Percentiles rank a stretch among this genome's conserved stretches.
Conservation (phyloP, 805 yeast genomes). For the Cyberlindnera suaveolens region DNA sequence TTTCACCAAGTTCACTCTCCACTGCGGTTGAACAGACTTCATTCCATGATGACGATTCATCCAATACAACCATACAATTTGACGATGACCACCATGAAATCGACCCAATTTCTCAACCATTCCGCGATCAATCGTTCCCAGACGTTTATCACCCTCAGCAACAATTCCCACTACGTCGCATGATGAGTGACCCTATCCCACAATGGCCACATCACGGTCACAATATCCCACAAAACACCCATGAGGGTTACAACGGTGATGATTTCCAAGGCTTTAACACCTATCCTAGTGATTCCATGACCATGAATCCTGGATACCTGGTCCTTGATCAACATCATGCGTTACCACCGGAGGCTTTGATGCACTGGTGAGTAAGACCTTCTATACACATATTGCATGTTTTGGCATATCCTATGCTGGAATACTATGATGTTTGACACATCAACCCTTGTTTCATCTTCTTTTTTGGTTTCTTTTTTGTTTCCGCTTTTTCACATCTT, state of each 20-base stretch:
- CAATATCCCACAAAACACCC: neutral
- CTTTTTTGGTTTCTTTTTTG: neutral
- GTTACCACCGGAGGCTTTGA: slow-evolving; percentile 11
- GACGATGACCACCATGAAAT: slow-evolving; percentile 12
- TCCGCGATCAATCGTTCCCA: neutral
- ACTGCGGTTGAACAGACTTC: too few species aligned
- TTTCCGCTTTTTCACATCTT: neutral
- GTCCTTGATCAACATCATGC: slow-evolving; percentile 13
- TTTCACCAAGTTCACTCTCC: too few species aligned
- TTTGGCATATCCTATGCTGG: neutral
- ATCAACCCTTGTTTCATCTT: neutral
- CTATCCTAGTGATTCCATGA: slow-evolving; percentile 1
- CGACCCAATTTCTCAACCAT: slow-evolving; percentile 11
- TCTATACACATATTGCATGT: neutral
- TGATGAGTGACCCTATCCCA: slow-evolving; percentile 12
- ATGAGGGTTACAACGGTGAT: slow-evolving; percentile 17
- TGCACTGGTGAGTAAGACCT: slow-evolving; percentile 12
- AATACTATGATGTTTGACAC: neutral
- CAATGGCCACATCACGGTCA: neutral
- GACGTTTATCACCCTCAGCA: slow-evolving; percentile 6
- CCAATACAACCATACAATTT: slow-evolving; percentile 13
- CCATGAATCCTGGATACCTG: slow-evolving; percentile 15
- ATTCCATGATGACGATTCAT: neutral
- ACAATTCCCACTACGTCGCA: slow-evolving; percentile 9
- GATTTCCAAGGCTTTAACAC: slow-evolving; percentile 15